phyloP scores from a whole-genome alignment of 2,329 filamentous ascomycete genomes.

The Colletotrichum sp. region DNA sequence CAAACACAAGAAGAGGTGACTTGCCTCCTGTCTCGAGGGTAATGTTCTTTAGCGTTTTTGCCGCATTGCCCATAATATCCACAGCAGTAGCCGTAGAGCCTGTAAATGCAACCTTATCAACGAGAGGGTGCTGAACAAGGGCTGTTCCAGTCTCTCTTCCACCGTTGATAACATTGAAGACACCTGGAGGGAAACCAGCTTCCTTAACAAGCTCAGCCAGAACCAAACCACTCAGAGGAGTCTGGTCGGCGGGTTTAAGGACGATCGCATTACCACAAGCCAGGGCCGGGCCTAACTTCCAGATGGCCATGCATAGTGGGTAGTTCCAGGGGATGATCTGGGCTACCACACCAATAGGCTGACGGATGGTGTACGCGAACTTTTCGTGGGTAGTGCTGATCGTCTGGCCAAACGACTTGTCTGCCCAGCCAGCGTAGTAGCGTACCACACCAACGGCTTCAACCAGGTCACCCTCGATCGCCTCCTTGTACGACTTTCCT shows the following conservation, averaged over 20 bases:
- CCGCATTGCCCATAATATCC: constrained; percentile 77
- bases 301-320: neutral
- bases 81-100: constrained; percentile 75
- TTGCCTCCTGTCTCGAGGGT: constrained; percentile 73
- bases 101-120: constrained; percentile 84
- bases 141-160: constrained; percentile 72
- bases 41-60: constrained; percentile 68
- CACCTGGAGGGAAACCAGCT: constrained; percentile 79
- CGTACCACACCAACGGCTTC: constrained; percentile 55
- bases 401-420: constrained; percentile 79
- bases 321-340: neutral
- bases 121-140: constrained; percentile 68
- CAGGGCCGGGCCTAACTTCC: constrained; percentile 40
- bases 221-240: neutral
- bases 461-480: constrained; percentile 67
- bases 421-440: constrained; percentile 81
- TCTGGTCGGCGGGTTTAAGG: neutral
- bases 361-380: constrained; percentile 75
- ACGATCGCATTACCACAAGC: neutral
- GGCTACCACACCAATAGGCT: constrained; percentile 74
- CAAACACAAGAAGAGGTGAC: constrained; percentile 67
- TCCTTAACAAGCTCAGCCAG: constrained; percentile 74
- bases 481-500: constrained; percentile 68
- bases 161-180: constrained; percentile 78
- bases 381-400: constrained; percentile 74